Conservation (phyloP, 1,284 basidiomycete species). For the Trametes hirsuta region DNA sequence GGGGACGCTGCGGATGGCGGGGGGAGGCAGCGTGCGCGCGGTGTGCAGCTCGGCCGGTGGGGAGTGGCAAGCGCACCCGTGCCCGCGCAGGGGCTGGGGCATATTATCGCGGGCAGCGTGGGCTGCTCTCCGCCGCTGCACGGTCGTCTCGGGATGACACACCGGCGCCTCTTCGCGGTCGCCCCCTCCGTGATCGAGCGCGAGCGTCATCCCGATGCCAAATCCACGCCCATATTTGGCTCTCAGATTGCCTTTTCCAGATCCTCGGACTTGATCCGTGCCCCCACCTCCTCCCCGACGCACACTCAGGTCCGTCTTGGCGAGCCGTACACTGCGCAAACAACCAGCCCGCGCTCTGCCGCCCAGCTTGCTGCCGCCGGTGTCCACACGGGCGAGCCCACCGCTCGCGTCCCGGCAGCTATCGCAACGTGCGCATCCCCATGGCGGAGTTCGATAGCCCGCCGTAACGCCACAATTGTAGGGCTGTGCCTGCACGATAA, state of each 20-base stretch:
- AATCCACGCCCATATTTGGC: background rate
- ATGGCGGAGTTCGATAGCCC: background rate
- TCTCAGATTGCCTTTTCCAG: conserved; percentile 3
- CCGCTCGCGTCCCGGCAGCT: too few species aligned
- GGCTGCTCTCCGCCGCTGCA: background rate
- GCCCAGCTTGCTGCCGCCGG: too few species aligned
- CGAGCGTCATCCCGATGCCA: background rate
- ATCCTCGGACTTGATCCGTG: background rate
- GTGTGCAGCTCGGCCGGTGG: too few species aligned
- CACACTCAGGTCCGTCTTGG: too few species aligned
- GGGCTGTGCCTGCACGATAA: conserved; percentile 11
- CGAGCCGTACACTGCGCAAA: too few species aligned
- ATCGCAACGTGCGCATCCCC: background rate
- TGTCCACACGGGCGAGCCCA: too few species aligned
- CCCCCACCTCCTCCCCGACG: too few species aligned
- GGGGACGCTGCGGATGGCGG: background rate
- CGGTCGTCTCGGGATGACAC: conserved; percentile 2
- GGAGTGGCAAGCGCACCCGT: background rate
- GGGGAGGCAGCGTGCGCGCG: background rate
- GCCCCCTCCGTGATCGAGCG: conserved; percentile 3
- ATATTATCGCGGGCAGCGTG: background rate
- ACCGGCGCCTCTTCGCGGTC: background rate
- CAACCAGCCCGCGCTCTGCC: too few species aligned
- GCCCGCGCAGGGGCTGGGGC: background rate
- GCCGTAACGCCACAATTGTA: background rate